phyloP scores from a whole-genome alignment of 768 basidiomycete genomes.

The Trametes meyenii region DNA sequence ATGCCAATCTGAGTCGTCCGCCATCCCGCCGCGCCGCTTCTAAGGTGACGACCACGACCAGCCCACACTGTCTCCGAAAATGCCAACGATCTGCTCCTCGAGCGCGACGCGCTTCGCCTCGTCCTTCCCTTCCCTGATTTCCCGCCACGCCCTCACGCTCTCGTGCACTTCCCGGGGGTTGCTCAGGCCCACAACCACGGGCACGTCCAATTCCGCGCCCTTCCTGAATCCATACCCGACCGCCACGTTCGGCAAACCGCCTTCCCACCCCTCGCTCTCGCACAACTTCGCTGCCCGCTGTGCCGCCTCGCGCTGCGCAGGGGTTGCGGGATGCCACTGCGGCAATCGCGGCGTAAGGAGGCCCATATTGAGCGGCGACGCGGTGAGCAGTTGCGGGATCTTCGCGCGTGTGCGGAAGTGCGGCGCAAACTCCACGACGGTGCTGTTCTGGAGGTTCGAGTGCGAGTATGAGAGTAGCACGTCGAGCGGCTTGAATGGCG shows the following conservation, averaged over 20 bases:
- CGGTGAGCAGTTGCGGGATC: conserved; percentile 69
- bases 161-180: conserved; percentile 75
- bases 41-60: conserved; percentile 69
- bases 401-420: conserved; percentile 64
- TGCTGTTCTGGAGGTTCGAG: conserved; percentile 72
- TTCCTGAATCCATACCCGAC: conserved; percentile 68
- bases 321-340: conserved; percentile 78
- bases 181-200: conserved; percentile 75
- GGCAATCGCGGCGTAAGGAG: conserved; percentile 63
- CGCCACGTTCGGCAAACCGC: conserved; percentile 65
- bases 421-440: conserved; percentile 55
- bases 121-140: conserved; percentile 46
- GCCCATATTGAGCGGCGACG: conserved; percentile 87
- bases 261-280: conserved; percentile 41
- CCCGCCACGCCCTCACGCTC: conserved; percentile 68
- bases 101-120: conserved; percentile 42
- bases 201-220: conserved; percentile 49
- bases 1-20: too few relatives aligned
- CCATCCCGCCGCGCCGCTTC: background rate
- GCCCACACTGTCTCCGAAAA: conserved; percentile 44
- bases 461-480: conserved; percentile 82
- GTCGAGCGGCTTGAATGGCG: conserved; percentile 75
- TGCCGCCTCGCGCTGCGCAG: conserved; percentile 47
- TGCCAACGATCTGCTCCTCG: conserved; percentile 45
- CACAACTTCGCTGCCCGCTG: conserved; percentile 36